Base-by-base conservation (phyloP, 2,329 filamentous ascomycete species). In the Stagonosporopsis rhizophila region DNA sequence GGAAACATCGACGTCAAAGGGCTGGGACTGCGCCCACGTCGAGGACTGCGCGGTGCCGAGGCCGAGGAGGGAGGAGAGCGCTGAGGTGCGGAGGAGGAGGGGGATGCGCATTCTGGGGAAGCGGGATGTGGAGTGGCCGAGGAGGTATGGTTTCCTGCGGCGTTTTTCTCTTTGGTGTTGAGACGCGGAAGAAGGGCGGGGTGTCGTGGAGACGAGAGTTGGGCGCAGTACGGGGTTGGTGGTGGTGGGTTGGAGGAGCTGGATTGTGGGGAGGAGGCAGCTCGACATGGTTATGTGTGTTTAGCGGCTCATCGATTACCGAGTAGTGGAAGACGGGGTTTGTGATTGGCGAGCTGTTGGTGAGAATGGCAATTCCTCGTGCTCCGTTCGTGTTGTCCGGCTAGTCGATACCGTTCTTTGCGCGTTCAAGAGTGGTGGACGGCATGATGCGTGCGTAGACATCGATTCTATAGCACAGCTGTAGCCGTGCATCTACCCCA, bases 31-130 rank as follows among this genome's bases (percentile, higher is more conserved):
- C 9, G 59, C 56, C 15, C 42, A 42, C 27, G 50, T 44, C 15
- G 17, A 42, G 19, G 14, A 37, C 56, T 66, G 57, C 1, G 58
- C 50, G 19, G 32, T 54, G 1, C 52, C 51, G 27, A 60, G 30
- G 4, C 58, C 55, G 6, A 66, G 44, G 27, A 67, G 55, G 37
- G 63, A 61, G 37, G 64, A 42, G 12, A 65, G 45, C 0, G 56
- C 48, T 23, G 61, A 52, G 23, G 41, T 54, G 17, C 32, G 17
- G 34, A 65, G 45, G 2, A 46, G 45, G 2, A 46, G 19, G 1
- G 57, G 50, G 44, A 45, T 46, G 25, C 55, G 58, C 63, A 66
- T 67, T 35, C 54, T 62, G 54, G 27, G 32, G 15, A 49, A 19
- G 25, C 14, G 28, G 15, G 30, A 52, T 49, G 54, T 15, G n/a